These are phyloP conservation scores for Phytophthora cajani DNA, from an alignment of 352 stramenopile genomes.

Conservation along the genomic window DNA sequence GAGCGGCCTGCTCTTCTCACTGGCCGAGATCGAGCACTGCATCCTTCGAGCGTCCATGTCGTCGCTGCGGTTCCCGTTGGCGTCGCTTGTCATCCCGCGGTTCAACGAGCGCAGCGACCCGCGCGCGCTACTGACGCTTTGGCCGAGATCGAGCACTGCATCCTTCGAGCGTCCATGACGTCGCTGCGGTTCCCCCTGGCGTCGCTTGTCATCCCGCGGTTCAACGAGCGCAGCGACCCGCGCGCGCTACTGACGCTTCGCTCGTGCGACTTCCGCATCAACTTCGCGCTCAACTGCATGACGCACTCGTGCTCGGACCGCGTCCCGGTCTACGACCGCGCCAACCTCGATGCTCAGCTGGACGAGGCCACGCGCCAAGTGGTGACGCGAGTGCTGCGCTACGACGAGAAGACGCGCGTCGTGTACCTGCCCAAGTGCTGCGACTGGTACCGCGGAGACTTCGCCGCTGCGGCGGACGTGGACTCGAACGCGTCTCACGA, in stretches of 20 bases:
- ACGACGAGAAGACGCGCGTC: slow-evolving; percentile 51
- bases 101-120: slow-evolving; percentile 2
- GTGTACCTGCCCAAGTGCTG: slow-evolving; percentile 62
- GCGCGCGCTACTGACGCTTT: slow-evolving; percentile 39
- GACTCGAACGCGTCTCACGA: background rate
- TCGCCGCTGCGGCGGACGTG: slow-evolving; percentile 26
- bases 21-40: slow-evolving; percentile 66
- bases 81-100: slow-evolving; percentile 51
- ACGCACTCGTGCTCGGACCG: slow-evolving; percentile 52
- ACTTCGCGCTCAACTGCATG: slow-evolving; percentile 70
- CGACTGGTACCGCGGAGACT: slow-evolving; percentile 65
- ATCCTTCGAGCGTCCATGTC: slow-evolving; percentile 55
- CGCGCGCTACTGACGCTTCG: slow-evolving; percentile 37
- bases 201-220: slow-evolving; percentile 49
- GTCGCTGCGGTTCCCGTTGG: slow-evolving; percentile 43
- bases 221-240: background rate
- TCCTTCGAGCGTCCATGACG: slow-evolving; percentile 55
- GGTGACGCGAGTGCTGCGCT: slow-evolving; percentile 44
- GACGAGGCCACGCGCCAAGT: slow-evolving; percentile 41
- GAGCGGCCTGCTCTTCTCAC: slow-evolving; percentile 43
- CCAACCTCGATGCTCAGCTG: slow-evolving; percentile 57
- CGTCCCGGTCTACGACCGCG: slow-evolving; percentile 50
- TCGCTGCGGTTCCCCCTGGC: slow-evolving; percentile 47
- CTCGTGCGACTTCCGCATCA: slow-evolving; percentile 52
- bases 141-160: slow-evolving; percentile 63